Evolutionary conservation across 2,329 filamentous ascomycete genomes (phyloP), one percentile per base, ranked within the genome.

Genomic region (Hawksworthiomyces lignivorus): DNA sequence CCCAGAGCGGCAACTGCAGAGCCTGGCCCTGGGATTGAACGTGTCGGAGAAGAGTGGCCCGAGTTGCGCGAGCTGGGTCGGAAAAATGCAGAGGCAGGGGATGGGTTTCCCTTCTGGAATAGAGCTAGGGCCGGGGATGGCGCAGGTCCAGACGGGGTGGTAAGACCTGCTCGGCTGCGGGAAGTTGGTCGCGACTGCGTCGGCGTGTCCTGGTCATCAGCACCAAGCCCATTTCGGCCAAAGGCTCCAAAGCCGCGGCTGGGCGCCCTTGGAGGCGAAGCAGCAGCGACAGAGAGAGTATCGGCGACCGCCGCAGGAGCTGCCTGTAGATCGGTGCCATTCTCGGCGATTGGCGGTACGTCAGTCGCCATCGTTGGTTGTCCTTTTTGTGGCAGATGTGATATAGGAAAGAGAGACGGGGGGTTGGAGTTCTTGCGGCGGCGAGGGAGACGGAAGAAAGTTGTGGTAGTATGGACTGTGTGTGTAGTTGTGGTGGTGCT

Each of bases 401-500:
- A 80, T 22, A 97, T 66, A 4, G 90, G 89, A 54, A 97, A 97
- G 27, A 97, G 67, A 4, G 86, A 76, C 21, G 78, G 81, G 28
- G 80, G 77, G 46, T 84, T 46, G 15, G 38, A 37, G 34, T 47
- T 49, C 34, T 51, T 51, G 41, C 79, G 84, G 49, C 87, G 75
- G 39, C 87, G 82, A 26, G 82, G 78, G 48, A 97, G 70, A 44
- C 80, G 81, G 59, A 96, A 95, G 57, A 95, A 87, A 20, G 82
- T 82, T 18, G 74, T 84, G 27, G 75, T 80, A 6, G 77, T 75
- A 21, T 75, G 70, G 12, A 74, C 65, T 9, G 73, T 78, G 48
- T 84, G 77, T 10, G 79, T 82, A 7, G 77, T 80, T 33, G 71
- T 80, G 40, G 71, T 75, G 35, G 66, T 73, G 49, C 67, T 74